Conservation (phyloP, 2,329 filamentous ascomycete species). For the Penicillium sp. region DNA sequence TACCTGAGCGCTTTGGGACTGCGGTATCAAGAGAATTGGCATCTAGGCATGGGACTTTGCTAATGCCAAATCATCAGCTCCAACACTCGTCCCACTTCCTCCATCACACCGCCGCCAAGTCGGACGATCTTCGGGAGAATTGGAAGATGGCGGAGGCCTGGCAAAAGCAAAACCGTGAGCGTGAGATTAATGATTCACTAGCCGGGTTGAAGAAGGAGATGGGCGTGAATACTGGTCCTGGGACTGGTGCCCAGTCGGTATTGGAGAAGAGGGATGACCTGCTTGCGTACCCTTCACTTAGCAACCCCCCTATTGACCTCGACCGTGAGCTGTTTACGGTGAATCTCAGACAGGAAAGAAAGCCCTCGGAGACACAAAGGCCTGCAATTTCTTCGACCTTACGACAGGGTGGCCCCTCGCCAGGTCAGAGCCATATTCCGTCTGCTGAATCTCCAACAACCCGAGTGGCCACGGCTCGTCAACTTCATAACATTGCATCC, state of each 20-base stretch:
- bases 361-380: constrained; percentile 8
- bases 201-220: not conserved
- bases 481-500: constrained; percentile 14
- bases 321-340: constrained; percentile 36
- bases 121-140: constrained; percentile 30
- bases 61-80: constrained; percentile 24
- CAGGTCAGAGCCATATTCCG: constrained; percentile 6
- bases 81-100: constrained; percentile 17
- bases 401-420: constrained; percentile 2
- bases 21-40: constrained; percentile 40
- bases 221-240: not conserved
- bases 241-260: not conserved
- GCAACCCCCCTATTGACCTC: constrained; percentile 26
- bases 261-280: constrained; percentile 1
- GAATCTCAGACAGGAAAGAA: constrained; percentile 31
- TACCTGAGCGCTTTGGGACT: constrained; percentile 40
- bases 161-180: constrained; percentile 22
- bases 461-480: constrained; percentile 15
- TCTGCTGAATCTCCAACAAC: not conserved
- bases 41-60: constrained; percentile 29
- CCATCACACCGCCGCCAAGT: constrained; percentile 27
- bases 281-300: constrained; percentile 3
- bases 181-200: constrained; percentile 2
- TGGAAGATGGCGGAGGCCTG: constrained; percentile 30
- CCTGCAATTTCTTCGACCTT: not conserved